Percentiles rank a stretch among this genome's conserved stretches.
phyloP scores from a whole-genome alignment of 768 basidiomycete species.

The Russula foetens region DNA sequence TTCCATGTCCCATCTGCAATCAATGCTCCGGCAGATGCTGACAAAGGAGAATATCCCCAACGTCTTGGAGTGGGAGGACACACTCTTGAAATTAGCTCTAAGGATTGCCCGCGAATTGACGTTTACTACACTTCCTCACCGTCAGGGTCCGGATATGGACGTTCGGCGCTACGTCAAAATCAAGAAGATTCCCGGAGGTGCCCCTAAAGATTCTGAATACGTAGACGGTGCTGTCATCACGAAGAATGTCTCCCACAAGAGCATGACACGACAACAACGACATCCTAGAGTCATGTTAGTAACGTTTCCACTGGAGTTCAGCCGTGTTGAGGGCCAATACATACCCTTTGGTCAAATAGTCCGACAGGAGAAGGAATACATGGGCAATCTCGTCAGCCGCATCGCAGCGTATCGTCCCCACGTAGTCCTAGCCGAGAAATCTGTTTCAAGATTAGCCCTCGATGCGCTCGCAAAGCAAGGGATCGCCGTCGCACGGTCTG shows the following conservation, averaged over 20 bases:
- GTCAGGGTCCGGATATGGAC: constrained; percentile 91
- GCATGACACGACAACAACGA: constrained; percentile 73
- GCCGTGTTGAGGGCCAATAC: constrained; percentile 87
- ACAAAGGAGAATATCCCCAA: constrained; percentile 76
- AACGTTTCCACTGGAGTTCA: constrained; percentile 91
- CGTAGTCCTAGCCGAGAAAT: constrained; percentile 84
- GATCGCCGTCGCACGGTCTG: constrained; percentile 84
- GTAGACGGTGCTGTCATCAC: constrained; percentile 96
- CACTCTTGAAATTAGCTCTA: constrained; percentile 71
- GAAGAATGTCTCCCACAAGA: constrained; percentile 95
- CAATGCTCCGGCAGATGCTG: constrained; percentile 89
- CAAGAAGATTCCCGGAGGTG: constrained; percentile 95
- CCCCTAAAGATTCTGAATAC: constrained; percentile 89
- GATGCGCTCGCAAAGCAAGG: constrained; percentile 79
- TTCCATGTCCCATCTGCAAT: constrained; percentile 83
- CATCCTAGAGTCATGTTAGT: constrained; percentile 95
- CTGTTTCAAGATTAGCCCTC: constrained; percentile 84
- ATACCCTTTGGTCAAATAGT: constrained; percentile 87
- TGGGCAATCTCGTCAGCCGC: constrained; percentile 78
- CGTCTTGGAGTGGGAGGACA: constrained; percentile 81
- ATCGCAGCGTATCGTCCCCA: constrained; percentile 91
- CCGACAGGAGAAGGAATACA: constrained; percentile 88
- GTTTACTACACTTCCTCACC: constrained; percentile 59
- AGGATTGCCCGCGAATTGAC: constrained; percentile 81
- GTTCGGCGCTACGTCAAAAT: constrained; percentile 94